Percentiles rank a stretch among this genome's conserved stretches.
Conservation (phyloP, 768 basidiomycete genomes). For the Leccinellum luteum region DNA sequence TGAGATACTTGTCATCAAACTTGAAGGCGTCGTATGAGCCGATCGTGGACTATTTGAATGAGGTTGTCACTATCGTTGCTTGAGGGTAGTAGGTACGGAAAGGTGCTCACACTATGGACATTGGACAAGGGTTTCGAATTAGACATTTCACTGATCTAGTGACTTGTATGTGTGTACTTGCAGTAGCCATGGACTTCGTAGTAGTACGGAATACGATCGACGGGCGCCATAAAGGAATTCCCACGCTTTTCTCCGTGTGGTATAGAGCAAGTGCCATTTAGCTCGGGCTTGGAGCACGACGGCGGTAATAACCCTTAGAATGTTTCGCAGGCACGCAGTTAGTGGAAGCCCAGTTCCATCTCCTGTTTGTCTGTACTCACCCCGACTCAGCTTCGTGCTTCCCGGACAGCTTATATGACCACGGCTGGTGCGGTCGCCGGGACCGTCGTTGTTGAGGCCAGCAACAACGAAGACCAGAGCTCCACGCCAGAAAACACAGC, state of each 20-base stretch:
- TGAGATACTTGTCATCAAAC: not conserved
- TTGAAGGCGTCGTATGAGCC: slow-evolving; percentile 12
- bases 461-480: slow-evolving; percentile 3
- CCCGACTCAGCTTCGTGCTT: slow-evolving; percentile 20
- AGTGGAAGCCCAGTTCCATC: slow-evolving; percentile 1
- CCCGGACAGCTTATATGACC: slow-evolving; percentile 22
- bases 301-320: slow-evolving; percentile 1
- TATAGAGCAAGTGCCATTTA: not conserved
- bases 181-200: no score
- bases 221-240: not conserved
- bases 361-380: not conserved
- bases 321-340: slow-evolving; percentile 28
- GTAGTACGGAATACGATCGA: no score
- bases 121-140: not conserved
- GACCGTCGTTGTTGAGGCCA: slow-evolving; percentile 14
- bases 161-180: no score
- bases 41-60: slow-evolving; percentile 22
- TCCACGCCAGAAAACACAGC: not conserved
- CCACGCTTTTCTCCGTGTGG: slow-evolving; percentile 17
- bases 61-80: slow-evolving; percentile 15
- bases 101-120: not conserved
- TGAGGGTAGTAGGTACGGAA: not conserved
- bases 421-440: slow-evolving; percentile 14
- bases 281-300: slow-evolving; percentile 2
- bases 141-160: no score